phyloP scores from a whole-genome alignment of 2,329 filamentous ascomycete genomes.

The Coleophoma crateriformis region DNA sequence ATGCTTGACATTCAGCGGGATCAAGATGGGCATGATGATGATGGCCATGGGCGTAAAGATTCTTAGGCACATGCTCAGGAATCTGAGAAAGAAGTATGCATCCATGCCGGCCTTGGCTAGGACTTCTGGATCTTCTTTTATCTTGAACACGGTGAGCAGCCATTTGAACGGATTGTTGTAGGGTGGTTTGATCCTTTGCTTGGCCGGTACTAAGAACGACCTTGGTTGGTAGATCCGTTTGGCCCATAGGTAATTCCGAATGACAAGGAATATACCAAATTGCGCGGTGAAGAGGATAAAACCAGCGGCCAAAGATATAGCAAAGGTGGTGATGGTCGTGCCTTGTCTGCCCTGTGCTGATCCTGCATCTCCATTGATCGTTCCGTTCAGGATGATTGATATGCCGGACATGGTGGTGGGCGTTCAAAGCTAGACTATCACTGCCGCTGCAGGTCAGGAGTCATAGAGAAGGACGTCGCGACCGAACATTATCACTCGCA shows the following conservation, averaged over 20 bases:
- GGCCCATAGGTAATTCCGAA: slow-evolving; percentile 22
- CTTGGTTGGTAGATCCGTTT: slow-evolving; percentile 22
- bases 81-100: slow-evolving; percentile 24
- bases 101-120: slow-evolving; percentile 20
- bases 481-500: too few relatives aligned
- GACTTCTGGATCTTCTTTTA: slow-evolving; percentile 14
- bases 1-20: slow-evolving; percentile 23
- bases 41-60: slow-evolving; percentile 24
- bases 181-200: slow-evolving; percentile 20
- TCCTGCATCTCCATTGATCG: slow-evolving; percentile 20
- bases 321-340: slow-evolving; percentile 22
- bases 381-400: slow-evolving; percentile 13
- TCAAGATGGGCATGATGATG: slow-evolving; percentile 21
- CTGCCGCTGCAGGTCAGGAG: not conserved
- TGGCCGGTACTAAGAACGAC: slow-evolving; percentile 23
- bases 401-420: slow-evolving; percentile 6
- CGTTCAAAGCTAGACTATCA: slow-evolving; percentile 5
- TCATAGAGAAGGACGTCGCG: too few relatives aligned
- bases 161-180: slow-evolving; percentile 21
- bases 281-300: slow-evolving; percentile 20
- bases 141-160: slow-evolving; percentile 20
- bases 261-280: slow-evolving; percentile 19
- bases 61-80: slow-evolving; percentile 20
- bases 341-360: slow-evolving; percentile 22
- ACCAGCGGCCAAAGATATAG: slow-evolving; percentile 22